phyloP scores from a whole-genome alignment of 1,139 yeast genomes.

The Nakaseomyces uthaithaninus region DNA sequence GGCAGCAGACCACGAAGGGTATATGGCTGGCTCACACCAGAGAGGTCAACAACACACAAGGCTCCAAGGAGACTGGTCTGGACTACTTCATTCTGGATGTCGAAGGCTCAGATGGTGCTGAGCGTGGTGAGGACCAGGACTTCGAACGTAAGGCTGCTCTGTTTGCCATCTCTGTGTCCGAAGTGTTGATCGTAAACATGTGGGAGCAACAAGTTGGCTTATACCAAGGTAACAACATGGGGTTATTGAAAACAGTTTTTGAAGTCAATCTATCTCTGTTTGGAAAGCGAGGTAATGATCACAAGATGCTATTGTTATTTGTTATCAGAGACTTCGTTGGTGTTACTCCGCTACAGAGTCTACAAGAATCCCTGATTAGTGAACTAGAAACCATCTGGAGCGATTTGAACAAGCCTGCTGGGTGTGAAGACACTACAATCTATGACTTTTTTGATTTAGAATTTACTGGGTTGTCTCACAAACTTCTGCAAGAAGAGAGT shows the following conservation, averaged over 20 bases:
- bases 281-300: constrained; percentile 33
- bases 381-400: constrained; percentile 79
- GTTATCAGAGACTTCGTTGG: constrained; percentile 92
- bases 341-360: constrained; percentile 68
- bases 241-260: constrained; percentile 84
- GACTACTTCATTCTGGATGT: constrained; percentile 74
- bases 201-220: constrained; percentile 98
- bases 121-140: constrained; percentile 96
- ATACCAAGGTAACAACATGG: constrained; percentile 98
- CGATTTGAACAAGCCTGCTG: constrained; percentile 62
- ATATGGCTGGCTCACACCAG: constrained; percentile 80
- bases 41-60: constrained; percentile 32
- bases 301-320: constrained; percentile 70
- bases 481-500: constrained; percentile 66
- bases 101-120: constrained; percentile 97
- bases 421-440: constrained; percentile 45
- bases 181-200: constrained; percentile 79
- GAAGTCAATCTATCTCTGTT: constrained; percentile 87
- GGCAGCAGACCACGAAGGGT: constrained; percentile 91
- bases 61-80: constrained; percentile 14
- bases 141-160: constrained; percentile 94
- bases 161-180: constrained; percentile 88
- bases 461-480: constrained; percentile 79
- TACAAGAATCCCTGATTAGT: constrained; percentile 56
- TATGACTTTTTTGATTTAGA: constrained; percentile 77